These are phyloP conservation scores for Lecanicillium sp. DNA, from an alignment of 2,329 filamentous ascomycete genomes.

Conservation along the genomic window DNA sequence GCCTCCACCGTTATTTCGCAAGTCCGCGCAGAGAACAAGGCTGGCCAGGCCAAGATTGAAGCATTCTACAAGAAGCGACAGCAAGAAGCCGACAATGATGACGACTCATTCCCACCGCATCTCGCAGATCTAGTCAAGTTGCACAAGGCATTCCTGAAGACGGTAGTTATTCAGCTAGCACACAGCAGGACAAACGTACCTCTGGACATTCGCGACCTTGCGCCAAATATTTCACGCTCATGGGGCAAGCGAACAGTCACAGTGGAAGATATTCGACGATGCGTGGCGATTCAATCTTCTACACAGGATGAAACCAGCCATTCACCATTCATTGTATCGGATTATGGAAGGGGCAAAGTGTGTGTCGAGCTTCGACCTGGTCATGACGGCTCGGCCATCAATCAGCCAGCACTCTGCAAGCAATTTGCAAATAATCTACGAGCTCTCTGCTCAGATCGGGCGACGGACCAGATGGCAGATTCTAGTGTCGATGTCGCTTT, in stretches of 20 bases:
- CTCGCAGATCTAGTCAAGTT: slow-evolving; percentile 53
- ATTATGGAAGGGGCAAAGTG: slow-evolving; percentile 46
- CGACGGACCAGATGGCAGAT: slow-evolving; percentile 21
- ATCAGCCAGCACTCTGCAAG: slow-evolving; percentile 43
- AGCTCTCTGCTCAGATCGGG: slow-evolving; percentile 30
- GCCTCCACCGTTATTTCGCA: slow-evolving; percentile 22
- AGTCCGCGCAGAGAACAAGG: slow-evolving; percentile 19
- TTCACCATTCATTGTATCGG: slow-evolving; percentile 35
- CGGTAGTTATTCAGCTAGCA: slow-evolving; percentile 58
- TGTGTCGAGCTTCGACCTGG: slow-evolving; percentile 48
- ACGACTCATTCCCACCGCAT: slow-evolving; percentile 36
- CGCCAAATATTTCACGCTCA: slow-evolving; percentile 53
- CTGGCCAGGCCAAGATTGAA: slow-evolving; percentile 29
- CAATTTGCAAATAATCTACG: slow-evolving; percentile 46
- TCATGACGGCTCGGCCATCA: slow-evolving; percentile 29
- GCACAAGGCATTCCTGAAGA: slow-evolving; percentile 59
- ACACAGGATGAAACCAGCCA: slow-evolving; percentile 19
- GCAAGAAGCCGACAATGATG: slow-evolving; percentile 17
- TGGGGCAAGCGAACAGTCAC: slow-evolving; percentile 67
- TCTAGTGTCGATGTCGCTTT: slow-evolving; percentile 40
- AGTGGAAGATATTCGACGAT: slow-evolving; percentile 55
- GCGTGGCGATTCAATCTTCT: slow-evolving; percentile 51
- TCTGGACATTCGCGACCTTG: slow-evolving; percentile 53
- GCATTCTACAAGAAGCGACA: slow-evolving; percentile 28
- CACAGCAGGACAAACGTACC: slow-evolving; percentile 58